Evolutionary conservation across 2,329 filamentous ascomycete genomes (phyloP), one percentile per base, ranked within the genome.

Genomic region (Capronia epimyces): DNA sequence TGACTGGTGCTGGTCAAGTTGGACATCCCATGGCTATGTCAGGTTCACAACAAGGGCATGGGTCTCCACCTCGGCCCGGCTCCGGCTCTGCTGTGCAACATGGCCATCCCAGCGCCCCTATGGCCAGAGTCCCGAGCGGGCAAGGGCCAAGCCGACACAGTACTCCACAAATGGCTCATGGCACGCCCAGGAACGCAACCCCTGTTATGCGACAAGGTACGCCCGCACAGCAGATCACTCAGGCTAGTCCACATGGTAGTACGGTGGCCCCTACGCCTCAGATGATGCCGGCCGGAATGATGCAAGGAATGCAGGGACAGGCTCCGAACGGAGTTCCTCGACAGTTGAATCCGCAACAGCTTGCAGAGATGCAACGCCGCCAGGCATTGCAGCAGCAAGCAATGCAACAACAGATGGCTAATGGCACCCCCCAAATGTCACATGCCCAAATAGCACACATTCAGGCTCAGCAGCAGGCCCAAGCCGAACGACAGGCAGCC

Each of bases 161-260:
- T 9, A 75, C 73, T 15, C 73, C 73, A 3, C 71, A 74, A 53
- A 71, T 75, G 64, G 64, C 67, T 6, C 69, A 74, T 43, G 68
- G 70, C 34, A 75, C 72, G 2, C 71, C 72, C 64, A 67, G 67
- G 16, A 71, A 75, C 50, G 69, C 71, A 18, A 75, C 73, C 3
- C 73, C 73, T 3, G 65, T 72, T 6, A 71, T 75, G 66, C 67
- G 71, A 46, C 72, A 75, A 55, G 69, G 67, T 4, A 75, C 72
- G 9, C 72, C 72, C 3, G 71, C 66, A 10, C 71, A 74, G 58
- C 66, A 71, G 1, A 71, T 75, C 64, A 64, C 62, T 21, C 72
- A 74, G 48, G 70, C 68, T 37, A 75, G 73, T 58, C 73, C 73
- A 9, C 68, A 65, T 36, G 66, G 65, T 27, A 65, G 68, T 12